phyloP scores from a whole-genome alignment of 352 stramenopile species.

The Phytophthora sansomeana region DNA sequence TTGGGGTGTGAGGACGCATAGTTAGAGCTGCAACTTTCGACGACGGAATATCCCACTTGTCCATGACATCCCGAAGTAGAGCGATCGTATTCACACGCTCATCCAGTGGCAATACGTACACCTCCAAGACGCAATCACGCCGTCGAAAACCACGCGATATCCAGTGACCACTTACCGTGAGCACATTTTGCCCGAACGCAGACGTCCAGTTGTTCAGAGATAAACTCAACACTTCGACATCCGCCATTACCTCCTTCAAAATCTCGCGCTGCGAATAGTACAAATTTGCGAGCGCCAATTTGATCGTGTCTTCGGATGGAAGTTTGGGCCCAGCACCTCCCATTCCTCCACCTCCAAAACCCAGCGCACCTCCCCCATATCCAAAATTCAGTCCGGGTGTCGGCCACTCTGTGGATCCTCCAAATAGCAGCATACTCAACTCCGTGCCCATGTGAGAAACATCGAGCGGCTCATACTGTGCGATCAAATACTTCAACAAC shows the following conservation, averaged over 20 bases:
- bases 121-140: slow-evolving; percentile 79
- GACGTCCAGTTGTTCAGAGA: slow-evolving; percentile 88
- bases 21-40: slow-evolving; percentile 77
- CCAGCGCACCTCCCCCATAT: slow-evolving; percentile 22
- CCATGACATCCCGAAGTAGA: slow-evolving; percentile 79
- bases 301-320: slow-evolving; percentile 73
- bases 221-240: slow-evolving; percentile 77
- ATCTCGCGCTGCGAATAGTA: slow-evolving; percentile 87
- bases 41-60: slow-evolving; percentile 83
- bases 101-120: slow-evolving; percentile 79
- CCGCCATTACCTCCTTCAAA: slow-evolving; percentile 79
- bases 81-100: slow-evolving; percentile 83
- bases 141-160: slow-evolving; percentile 78
- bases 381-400: slow-evolving; percentile 34
- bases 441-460: slow-evolving; percentile 73
- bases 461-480: slow-evolving; percentile 79
- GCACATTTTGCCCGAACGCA: slow-evolving; percentile 78
- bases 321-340: slow-evolving; percentile 42
- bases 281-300: slow-evolving; percentile 73
- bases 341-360: slow-evolving; percentile 25
- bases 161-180: slow-evolving; percentile 84
- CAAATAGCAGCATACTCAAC: slow-evolving; percentile 66
- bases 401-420: slow-evolving; percentile 42
- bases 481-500: slow-evolving; percentile 79
- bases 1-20: slow-evolving; percentile 55